These are phyloP conservation scores for Kodamaea laetipori DNA, from an alignment of 805 yeast species.

Conservation along the genomic window DNA sequence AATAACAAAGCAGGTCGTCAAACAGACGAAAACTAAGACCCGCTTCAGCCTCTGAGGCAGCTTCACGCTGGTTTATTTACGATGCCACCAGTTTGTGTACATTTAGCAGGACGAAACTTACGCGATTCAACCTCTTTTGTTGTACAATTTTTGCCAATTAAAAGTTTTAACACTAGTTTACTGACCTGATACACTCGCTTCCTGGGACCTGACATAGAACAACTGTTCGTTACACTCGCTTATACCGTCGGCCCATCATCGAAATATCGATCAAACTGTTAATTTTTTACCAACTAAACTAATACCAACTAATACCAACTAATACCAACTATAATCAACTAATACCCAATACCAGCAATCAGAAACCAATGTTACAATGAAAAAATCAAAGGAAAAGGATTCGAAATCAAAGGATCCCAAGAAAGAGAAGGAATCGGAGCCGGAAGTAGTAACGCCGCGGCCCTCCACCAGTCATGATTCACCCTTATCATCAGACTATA, in stretches of 20 bases:
- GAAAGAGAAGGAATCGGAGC: too few relatives aligned
- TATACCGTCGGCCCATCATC: too few relatives aligned
- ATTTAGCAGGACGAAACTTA: conserved; percentile 3
- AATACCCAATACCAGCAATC: too few relatives aligned
- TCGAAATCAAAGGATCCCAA: neutral
- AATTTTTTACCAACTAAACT: too few relatives aligned
- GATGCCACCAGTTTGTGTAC: conserved; percentile 1
- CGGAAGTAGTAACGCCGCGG: conserved; percentile 3
- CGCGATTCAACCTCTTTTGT: neutral
- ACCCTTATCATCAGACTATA: conserved; percentile 16
- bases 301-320: too few relatives aligned
- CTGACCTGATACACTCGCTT: conserved; percentile 5
- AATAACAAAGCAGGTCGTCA: neutral
- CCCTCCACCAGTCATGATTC: conserved; percentile 2
- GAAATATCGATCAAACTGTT: too few relatives aligned
- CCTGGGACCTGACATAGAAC: neutral
- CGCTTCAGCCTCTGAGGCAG: conserved; percentile 4
- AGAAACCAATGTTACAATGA: conserved; percentile 1
- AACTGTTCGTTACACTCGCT: too few relatives aligned
- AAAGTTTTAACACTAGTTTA: neutral
- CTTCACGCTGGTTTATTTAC: neutral
- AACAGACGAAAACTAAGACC: neutral
- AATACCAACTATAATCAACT: too few relatives aligned
- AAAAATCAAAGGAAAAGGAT: conserved; percentile 1
- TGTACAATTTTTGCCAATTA: neutral